Conservation (phyloP, 1,284 basidiomycete species). For the Apiotrichum montevideense region DNA sequence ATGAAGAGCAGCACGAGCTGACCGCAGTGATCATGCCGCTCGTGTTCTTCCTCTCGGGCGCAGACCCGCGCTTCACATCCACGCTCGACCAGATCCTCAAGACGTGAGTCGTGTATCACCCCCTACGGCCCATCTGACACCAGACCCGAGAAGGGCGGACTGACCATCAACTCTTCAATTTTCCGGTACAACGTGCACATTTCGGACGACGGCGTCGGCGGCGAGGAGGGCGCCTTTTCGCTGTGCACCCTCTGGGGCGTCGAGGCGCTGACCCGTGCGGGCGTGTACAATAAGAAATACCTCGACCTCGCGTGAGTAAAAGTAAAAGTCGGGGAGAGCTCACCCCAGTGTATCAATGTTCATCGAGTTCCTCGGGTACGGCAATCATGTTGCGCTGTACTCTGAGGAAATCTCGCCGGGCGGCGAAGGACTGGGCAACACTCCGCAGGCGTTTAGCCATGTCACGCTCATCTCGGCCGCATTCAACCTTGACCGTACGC, state of each 20-base stretch:
- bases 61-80: slow-evolving; percentile 76
- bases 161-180: slow-evolving; percentile 64
- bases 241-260: slow-evolving; percentile 57
- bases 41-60: slow-evolving; percentile 72
- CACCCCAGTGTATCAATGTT: slow-evolving; percentile 35
- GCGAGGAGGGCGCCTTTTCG: slow-evolving; percentile 69
- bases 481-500: slow-evolving; percentile 46
- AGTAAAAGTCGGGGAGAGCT: background rate
- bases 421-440: slow-evolving; percentile 47
- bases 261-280: slow-evolving; percentile 78
- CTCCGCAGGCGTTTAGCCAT: slow-evolving; percentile 46
- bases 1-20: background rate
- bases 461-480: slow-evolving; percentile 46
- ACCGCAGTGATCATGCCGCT: slow-evolving; percentile 37
- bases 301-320: slow-evolving; percentile 55
- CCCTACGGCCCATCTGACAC: background rate
- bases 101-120: slow-evolving; percentile 43
- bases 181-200: slow-evolving; percentile 65
- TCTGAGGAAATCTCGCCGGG: slow-evolving; percentile 56
- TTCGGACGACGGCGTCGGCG: slow-evolving; percentile 83
- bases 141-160: slow-evolving; percentile 70
- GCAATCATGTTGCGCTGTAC: slow-evolving; percentile 79
- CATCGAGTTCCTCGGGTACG: slow-evolving; percentile 54
- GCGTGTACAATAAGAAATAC: slow-evolving; percentile 62
- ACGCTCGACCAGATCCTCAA: slow-evolving; percentile 74